These are phyloP conservation scores for Corchorus olitorius DNA, from an alignment of 345 rosid species.

Conservation along the genomic window DNA sequence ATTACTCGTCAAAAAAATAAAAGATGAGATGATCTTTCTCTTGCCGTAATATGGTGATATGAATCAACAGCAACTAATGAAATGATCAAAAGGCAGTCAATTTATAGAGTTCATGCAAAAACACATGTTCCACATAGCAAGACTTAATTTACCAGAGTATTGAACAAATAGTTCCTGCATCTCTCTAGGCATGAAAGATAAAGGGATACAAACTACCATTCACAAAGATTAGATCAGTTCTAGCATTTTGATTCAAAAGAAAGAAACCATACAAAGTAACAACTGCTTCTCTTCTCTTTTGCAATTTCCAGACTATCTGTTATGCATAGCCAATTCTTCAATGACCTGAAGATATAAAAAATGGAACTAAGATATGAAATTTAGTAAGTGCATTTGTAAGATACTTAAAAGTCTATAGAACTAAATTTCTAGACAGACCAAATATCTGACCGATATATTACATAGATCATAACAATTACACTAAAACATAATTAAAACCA, in stretches of 20 bases:
- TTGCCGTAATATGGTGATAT: neutral
- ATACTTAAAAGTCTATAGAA: neutral
- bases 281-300: neutral
- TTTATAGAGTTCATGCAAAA: neutral
- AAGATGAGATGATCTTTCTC: neutral
- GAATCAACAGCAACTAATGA: neutral
- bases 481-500: neutral
- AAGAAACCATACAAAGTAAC: neutral
- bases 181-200: neutral
- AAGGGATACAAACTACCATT: neutral
- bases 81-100: neutral
- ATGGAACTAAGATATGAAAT: neutral
- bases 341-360: neutral
- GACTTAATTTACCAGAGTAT: neutral
- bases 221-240: neutral
- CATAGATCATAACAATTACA: no score
- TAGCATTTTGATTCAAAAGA: no score
- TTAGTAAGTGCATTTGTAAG: neutral
- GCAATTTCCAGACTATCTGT: neutral
- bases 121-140: neutral
- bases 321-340: neutral
- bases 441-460: no score
- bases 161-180: neutral
- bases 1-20: no score
- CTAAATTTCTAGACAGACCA: neutral